Evolutionary conservation across 1,284 basidiomycete genomes (phyloP).

Genomic region (Pulveroboletus sp.): DNA sequence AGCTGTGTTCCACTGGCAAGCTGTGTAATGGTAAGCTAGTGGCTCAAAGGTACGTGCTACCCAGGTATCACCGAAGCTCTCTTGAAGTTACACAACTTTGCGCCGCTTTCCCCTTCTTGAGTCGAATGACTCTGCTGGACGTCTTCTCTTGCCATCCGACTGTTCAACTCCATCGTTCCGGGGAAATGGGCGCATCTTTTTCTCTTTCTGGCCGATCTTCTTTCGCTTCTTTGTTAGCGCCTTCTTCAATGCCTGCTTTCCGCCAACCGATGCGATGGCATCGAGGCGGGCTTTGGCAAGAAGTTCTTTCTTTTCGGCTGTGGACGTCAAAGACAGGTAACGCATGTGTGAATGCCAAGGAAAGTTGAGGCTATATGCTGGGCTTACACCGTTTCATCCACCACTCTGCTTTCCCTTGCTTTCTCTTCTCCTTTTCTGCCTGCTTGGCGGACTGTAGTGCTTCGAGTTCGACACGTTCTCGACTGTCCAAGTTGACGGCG

Average conservation of each 20-base stretch:
- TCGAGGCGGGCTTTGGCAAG: conserved; percentile 77
- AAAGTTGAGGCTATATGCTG: not conserved
- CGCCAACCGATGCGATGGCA: conserved; percentile 71
- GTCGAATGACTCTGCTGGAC: conserved; percentile 14
- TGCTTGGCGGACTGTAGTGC: conserved; percentile 61
- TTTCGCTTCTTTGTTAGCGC: conserved; percentile 87
- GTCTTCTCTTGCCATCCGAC: conserved; percentile 18
- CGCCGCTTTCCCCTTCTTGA: conserved; percentile 24
- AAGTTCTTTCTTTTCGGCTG: conserved; percentile 78
- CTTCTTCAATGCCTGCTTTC: conserved; percentile 80
- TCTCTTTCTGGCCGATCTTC: conserved; percentile 88
- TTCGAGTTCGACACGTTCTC: conserved; percentile 68
- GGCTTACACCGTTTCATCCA: conserved; percentile 82
- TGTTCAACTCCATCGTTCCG: conserved; percentile 23
- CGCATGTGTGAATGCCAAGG: conserved; percentile 2
- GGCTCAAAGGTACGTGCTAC: not conserved
- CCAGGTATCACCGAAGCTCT: not conserved
- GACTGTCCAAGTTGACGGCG: conserved; percentile 71
- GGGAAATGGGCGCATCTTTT: conserved; percentile 74
- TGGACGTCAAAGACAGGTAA: conserved; percentile 3
- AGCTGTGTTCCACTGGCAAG: not conserved
- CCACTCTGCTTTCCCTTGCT: conserved; percentile 81
- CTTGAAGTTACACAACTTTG: conserved; percentile 19
- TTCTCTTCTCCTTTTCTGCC: conserved; percentile 74
- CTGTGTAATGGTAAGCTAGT: not conserved